Evolutionary conservation across 2,329 filamentous ascomycete species (phyloP), one percentile per base, ranked within the genome.

Genomic region (Colletotrichum somersetense): DNA sequence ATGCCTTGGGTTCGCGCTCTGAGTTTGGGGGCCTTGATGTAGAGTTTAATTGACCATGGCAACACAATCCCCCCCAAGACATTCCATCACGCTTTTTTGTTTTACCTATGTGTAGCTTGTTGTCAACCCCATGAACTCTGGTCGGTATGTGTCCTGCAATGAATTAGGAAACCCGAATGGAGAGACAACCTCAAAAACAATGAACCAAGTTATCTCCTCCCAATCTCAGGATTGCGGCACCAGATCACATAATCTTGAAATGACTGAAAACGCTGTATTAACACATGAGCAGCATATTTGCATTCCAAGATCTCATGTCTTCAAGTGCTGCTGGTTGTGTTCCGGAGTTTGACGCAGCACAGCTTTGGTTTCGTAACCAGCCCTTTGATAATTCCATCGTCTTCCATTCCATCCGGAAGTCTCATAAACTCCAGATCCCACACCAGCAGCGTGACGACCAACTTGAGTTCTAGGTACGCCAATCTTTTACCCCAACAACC

Each of bases 401-500:
- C 30, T 26, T 50, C 33, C 53, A 61, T 20, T 18, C 26, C 42
- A 8, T 40, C 5, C 20, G 53, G 53, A 30, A 59, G 20, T 12
- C 8, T 4, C 20, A 14, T 26, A 44, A 66, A 66, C 20, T 50
- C 42, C 55, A 66, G 14, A 11, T 66, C 20, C 63, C 53, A 66
- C 1, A 66, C 42, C 18, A 66, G 42, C 8, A 66, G 16, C 7
- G 63, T 61, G 20, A 66, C 14, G 3, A 61, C 61, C 18, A 66
- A 8, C 30, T 61, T 66, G 26, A 61, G 26, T 11, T 66, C 63
- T 6, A 66, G 40, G 11, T 66, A 66, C 5, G 63, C 63, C 42
- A 66, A 12, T n/a, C 55, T 23, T 12, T 61, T 61, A 3, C 63
- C 63, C 53, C 63, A 66, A 23, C 63, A 66, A 1, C 53, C 63